Base-by-base conservation (phyloP, 257 asterid species). In the Przewalskia tangutica region DNA sequence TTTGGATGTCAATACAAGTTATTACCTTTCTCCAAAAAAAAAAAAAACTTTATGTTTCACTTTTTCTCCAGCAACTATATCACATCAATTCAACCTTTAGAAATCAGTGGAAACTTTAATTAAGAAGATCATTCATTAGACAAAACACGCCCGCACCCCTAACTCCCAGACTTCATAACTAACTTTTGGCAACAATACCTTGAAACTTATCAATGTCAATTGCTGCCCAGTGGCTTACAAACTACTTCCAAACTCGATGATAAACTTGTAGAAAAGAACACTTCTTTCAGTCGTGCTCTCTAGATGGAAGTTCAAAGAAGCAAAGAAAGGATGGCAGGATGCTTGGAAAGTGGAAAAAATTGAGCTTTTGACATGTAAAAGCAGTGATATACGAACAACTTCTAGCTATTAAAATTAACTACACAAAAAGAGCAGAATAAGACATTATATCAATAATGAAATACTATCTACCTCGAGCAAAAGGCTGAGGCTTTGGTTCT, bases 401-500 rank as follows among this genome's bases (percentile, higher is more conserved):
- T 20, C 42, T 48, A 73, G 42, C 23, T 75, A 50, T 3, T 6
- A 50, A 1, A 5, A 23, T 4, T 13, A 50, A 75, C 10, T 56
- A 56, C 62, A 56, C 13, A 75, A 23, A 50, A 23, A 13, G 62
- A 75, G 7, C 62, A 13, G 62, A 50, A 51, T 27, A 23, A 50
- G 40, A 78, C 54, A 80, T 42, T 34, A 64, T 8, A 62, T 77
- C 81, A 40, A 70, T 8, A 2, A 40, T n/a, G 77, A 32, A 83
- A 79, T 64, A 83, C 54, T 76, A 81, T 77, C 89, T 86, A 94
- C 99, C 97, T 86, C 86, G 91, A 86, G 98, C 92, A 89, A 95
- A 93, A 80, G 97, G 89, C 85, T 94, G 98, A 84, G 91, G 84
- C 82, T 85, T 90, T 38, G 90, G 90, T 87, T 94, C 98, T 75